Evolutionary conservation across 208 protist genomes (phyloP), one percentile per base, ranked within the genome.

Genomic region (Acanthamoeba healyi): DNA sequence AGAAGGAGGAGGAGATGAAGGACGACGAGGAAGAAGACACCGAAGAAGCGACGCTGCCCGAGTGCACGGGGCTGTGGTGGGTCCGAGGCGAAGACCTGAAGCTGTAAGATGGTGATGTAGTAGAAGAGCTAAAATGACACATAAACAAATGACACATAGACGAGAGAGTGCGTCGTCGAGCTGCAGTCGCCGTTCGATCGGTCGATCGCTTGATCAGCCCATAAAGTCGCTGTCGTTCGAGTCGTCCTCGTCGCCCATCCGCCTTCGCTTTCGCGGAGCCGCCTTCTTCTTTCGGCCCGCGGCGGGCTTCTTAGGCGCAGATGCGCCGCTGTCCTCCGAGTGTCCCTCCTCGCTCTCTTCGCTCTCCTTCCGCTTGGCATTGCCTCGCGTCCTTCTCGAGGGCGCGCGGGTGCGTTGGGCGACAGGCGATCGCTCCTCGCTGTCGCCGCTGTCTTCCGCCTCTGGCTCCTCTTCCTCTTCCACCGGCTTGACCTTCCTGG

Each of bases 391-490:
- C 49, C 10, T 19, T 15, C 49, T 6, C 49, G 49, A 54, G 10
- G 49, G 49, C 49, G 49, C 49, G 49, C 49, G 15, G 49, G 49
- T 15, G 6, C 49, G 10, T 54, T 15, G 49, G 49, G 49, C 49
- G 10, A 6, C 49, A 15, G 49, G 49, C 49, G 49, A 54, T 15
- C 49, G 49, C 49, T 54, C 49, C 49, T 54, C 49, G 49, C 49
- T 54, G 49, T 54, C 49, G 49, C 49, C 49, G 10, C n/a, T 10
- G 81, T 51, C 81, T 10, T 88, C 81, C 10, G 24, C 81, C 81
- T 54, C 81, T 61, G 6, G 40, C 81, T 88, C 81, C 19, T 88
- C 81, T 61, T 88, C 36, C 44, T 82, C 42, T 51, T 82, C 42
- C 17, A 26, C n/a, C 42, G 17, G 14, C 7, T 26, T 44, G 6